phyloP scores from a whole-genome alignment of 352 stramenopile genomes.

The Phytopythium helicoides region DNA sequence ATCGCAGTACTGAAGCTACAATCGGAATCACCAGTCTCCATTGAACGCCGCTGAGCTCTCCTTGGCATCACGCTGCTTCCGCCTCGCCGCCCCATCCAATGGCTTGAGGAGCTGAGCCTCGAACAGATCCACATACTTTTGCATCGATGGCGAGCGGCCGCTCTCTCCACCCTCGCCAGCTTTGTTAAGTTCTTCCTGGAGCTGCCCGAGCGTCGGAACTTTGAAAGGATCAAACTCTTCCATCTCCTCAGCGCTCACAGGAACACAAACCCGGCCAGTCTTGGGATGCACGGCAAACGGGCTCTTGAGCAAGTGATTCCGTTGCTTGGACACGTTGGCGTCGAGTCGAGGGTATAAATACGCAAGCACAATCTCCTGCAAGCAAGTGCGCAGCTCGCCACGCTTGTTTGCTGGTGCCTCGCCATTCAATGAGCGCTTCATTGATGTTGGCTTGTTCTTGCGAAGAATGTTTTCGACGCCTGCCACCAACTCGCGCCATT shows the following conservation, averaged over 20 bases:
- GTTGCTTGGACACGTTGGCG: constrained; percentile 99
- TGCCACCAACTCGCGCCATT: constrained; percentile 87
- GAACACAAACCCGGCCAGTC: constrained; percentile 97
- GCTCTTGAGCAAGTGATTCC: constrained; percentile 99
- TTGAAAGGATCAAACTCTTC: constrained; percentile 86
- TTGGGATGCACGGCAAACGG: constrained; percentile 99
- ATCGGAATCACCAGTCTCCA: constrained; percentile 61
- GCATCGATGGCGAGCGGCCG: constrained; percentile 57
- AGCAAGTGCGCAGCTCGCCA: constrained; percentile 83
- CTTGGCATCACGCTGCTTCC: constrained; percentile 67
- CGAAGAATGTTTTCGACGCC: constrained; percentile 62
- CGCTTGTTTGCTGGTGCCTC: constrained; percentile 43
- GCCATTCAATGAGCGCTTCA: constrained; percentile 37
- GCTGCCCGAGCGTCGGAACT: constrained; percentile 81
- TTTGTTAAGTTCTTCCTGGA: constrained; percentile 84
- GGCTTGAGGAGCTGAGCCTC: constrained; percentile 73
- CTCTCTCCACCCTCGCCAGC: constrained; percentile 24
- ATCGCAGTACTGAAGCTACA: too few species aligned
- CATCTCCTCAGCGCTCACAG: constrained; percentile 85
- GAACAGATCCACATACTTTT: constrained; percentile 71
- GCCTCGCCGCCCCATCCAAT: constrained; percentile 51
- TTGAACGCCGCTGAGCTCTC: constrained; percentile 72
- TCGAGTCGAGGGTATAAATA: constrained; percentile 98
- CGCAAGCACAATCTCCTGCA: constrained; percentile 95
- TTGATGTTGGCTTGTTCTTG: constrained; percentile 50